Evolutionary conservation across 768 basidiomycete genomes (phyloP).

Genomic region (Serpula lacrymans): DNA sequence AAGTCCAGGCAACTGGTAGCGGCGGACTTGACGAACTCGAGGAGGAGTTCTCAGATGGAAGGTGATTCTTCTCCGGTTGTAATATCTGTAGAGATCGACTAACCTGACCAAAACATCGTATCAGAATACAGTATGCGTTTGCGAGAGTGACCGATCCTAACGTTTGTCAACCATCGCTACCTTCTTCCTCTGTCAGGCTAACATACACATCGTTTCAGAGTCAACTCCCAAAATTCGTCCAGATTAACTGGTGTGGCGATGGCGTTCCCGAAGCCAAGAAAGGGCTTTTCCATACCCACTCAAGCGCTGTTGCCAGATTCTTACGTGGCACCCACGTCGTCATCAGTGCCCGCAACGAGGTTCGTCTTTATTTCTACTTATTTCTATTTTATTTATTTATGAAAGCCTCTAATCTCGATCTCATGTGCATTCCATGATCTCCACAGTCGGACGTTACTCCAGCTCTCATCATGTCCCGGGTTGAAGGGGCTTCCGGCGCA

Average conservation of each 20-base stretch:
- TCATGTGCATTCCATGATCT: slow-evolving; percentile 3
- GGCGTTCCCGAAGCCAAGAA: slow-evolving; percentile 92
- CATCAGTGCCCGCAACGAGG: slow-evolving; percentile 84
- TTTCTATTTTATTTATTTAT: not conserved
- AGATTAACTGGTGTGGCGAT: slow-evolving; percentile 97
- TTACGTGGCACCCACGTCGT: slow-evolving; percentile 84
- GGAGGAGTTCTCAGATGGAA: slow-evolving; percentile 94
- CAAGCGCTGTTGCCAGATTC: slow-evolving; percentile 73
- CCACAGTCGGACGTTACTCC: slow-evolving; percentile 76
- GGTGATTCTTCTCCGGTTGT: slow-evolving; percentile 31
- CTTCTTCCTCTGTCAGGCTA: not conserved
- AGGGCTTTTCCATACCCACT: slow-evolving; percentile 88
- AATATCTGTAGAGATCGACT: slow-evolving; percentile 9
- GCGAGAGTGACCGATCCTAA: slow-evolving; percentile 81
- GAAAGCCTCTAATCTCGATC: not conserved
- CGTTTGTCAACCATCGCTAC: slow-evolving; percentile 38
- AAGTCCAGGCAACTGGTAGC: slow-evolving; percentile 79
- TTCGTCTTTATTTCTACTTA: slow-evolving; percentile 29
- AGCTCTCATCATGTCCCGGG: slow-evolving; percentile 74
- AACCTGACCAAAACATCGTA: not conserved
- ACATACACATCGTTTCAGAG: slow-evolving; percentile 42
- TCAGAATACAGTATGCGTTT: slow-evolving; percentile 93
- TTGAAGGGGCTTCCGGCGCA: slow-evolving; percentile 88
- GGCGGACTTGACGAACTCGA: slow-evolving; percentile 89
- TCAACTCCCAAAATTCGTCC: slow-evolving; percentile 85